phyloP scores from a whole-genome alignment of 768 basidiomycete species.

The Mycena indigotica region DNA sequence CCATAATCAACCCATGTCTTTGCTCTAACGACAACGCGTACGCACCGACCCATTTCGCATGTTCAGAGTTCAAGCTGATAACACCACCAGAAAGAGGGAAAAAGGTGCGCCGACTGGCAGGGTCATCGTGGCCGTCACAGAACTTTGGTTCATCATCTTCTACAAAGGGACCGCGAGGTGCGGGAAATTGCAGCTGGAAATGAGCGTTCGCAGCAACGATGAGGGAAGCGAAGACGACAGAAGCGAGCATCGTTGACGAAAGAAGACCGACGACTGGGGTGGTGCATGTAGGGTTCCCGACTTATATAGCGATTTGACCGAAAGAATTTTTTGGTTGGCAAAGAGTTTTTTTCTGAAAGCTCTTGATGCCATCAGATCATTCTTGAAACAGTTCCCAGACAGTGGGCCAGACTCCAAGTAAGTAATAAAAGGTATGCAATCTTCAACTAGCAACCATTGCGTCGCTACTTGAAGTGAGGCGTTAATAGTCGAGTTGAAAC shows the following conservation, averaged over 20 bases:
- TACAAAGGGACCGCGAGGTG: conserved; percentile 69
- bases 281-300: too few relatives aligned
- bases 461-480: too few relatives aligned
- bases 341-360: too few relatives aligned
- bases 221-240: conserved; percentile 39
- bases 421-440: too few relatives aligned
- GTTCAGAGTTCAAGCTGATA: conserved; percentile 66
- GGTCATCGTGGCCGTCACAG: conserved; percentile 69
- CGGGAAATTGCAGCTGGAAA: conserved; percentile 79
- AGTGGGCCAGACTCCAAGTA: too few relatives aligned
- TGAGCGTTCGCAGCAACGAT: conserved; percentile 61
- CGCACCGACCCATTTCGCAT: conserved; percentile 62
- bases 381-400: too few relatives aligned
- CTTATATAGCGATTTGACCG: too few relatives aligned
- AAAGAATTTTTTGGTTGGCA: too few relatives aligned
- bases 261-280: too few relatives aligned
- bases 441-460: too few relatives aligned
- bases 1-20: not conserved
- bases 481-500: too few relatives aligned
- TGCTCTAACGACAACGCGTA: conserved; percentile 3
- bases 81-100: conserved; percentile 72
- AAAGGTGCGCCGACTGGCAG: conserved; percentile 56
- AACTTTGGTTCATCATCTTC: conserved; percentile 59
- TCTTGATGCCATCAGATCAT: too few relatives aligned
- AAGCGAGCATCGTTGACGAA: conserved; percentile 38